Percentiles rank a stretch among this genome's conserved stretches.
Evolutionary conservation across 257 asterid genomes (phyloP).

Genomic region (Lycium barbarum): DNA sequence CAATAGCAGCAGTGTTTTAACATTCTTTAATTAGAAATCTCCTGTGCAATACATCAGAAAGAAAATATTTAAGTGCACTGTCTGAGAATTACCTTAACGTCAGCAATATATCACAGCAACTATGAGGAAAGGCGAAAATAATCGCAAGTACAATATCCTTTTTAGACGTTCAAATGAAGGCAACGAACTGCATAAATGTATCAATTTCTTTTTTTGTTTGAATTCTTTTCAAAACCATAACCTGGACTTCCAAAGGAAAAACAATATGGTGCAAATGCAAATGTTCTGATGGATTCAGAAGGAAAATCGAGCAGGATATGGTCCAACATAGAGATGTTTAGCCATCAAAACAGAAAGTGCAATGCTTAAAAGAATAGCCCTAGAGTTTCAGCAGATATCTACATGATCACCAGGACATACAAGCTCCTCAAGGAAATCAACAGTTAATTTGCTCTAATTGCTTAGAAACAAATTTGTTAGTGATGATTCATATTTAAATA

Average conservation of each 20-base stretch:
- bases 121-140: neutral
- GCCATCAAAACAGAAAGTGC: slow-evolving; percentile 14
- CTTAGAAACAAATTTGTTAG: neutral
- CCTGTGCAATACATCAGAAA: neutral
- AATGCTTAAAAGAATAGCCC: slow-evolving; percentile 6
- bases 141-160: neutral
- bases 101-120: neutral
- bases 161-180: neutral
- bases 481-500: slow-evolving; percentile 1
- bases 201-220: neutral
- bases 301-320: slow-evolving; percentile 13
- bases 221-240: neutral
- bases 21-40: neutral
- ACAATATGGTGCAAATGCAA: neutral
- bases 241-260: neutral
- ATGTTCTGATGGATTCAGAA: neutral
- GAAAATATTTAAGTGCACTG: neutral
- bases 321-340: slow-evolving; percentile 22
- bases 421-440: neutral
- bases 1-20: slow-evolving; percentile 6
- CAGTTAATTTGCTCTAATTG: neutral
- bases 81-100: neutral
- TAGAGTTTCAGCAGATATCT: slow-evolving; percentile 8
- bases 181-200: slow-evolving; percentile 18
- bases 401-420: neutral